Evolutionary conservation across 1,284 basidiomycete species (phyloP).

Genomic region (Somion occarium): DNA sequence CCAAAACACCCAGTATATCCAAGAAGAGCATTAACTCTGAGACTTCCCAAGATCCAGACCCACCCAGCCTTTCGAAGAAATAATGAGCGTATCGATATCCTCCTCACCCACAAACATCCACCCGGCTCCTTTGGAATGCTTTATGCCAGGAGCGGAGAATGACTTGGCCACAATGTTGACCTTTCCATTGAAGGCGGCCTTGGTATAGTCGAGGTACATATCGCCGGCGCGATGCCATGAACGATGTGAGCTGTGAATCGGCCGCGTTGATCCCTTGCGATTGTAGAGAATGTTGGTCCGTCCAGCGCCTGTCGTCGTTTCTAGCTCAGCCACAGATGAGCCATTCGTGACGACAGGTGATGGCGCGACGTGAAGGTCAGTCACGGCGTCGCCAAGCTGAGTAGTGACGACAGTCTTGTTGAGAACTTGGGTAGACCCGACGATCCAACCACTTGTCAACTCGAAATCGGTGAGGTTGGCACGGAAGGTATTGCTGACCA

Average conservation of each 20-base stretch:
- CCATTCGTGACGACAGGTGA: slow-evolving; percentile 21
- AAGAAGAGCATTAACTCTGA: not conserved
- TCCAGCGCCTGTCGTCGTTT: slow-evolving; percentile 44
- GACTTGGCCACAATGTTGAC: slow-evolving; percentile 41
- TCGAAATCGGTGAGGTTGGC: slow-evolving; percentile 36
- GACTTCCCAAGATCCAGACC: slow-evolving; percentile 39
- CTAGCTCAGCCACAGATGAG: slow-evolving; percentile 33
- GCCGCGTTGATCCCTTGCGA: slow-evolving; percentile 34
- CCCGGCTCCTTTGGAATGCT: slow-evolving; percentile 12
- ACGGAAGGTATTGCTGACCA: slow-evolving; percentile 36
- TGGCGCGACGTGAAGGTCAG: slow-evolving; percentile 44
- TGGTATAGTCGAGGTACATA: slow-evolving; percentile 49
- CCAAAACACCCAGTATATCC: not conserved
- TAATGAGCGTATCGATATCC: slow-evolving; percentile 41
- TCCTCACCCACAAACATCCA: slow-evolving; percentile 37
- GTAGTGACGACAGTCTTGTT: slow-evolving; percentile 40
- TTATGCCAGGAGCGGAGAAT: slow-evolving; percentile 34
- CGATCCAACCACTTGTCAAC: slow-evolving; percentile 50
- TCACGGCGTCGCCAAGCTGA: slow-evolving; percentile 43
- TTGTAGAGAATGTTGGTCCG: slow-evolving; percentile 47
- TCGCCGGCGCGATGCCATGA: slow-evolving; percentile 42
- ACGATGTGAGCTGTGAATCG: slow-evolving; percentile 43
- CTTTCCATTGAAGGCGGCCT: slow-evolving; percentile 45
- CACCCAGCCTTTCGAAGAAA: slow-evolving; percentile 47
- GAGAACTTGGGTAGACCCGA: slow-evolving; percentile 46